Evolutionary conservation across 2,329 filamentous ascomycete genomes (phyloP).

Genomic region (Cytospora paraplurivora): DNA sequence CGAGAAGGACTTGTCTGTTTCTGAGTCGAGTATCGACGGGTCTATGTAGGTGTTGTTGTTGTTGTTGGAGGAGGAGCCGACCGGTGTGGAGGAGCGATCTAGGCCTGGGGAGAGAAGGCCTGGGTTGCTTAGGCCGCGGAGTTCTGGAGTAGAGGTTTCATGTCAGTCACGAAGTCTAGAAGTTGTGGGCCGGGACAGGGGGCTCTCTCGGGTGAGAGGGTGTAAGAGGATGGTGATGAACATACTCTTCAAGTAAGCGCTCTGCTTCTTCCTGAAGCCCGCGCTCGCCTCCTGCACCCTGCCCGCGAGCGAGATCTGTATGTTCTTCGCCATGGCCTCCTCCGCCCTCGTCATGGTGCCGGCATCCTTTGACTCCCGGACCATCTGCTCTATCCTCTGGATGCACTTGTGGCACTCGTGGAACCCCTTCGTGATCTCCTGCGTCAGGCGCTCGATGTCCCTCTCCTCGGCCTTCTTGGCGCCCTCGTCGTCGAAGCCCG

Average conservation of each 20-base stretch:
- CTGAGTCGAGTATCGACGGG: constrained; percentile 87
- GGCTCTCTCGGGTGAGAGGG: no score
- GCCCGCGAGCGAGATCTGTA: constrained; percentile 86
- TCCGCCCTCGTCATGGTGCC: constrained; percentile 78
- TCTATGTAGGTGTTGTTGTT: constrained; percentile 69
- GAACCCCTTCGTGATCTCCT: constrained; percentile 85
- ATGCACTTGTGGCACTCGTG: constrained; percentile 89
- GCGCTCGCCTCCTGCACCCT: constrained; percentile 91
- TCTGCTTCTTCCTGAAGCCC: constrained; percentile 94
- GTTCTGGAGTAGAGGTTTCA: constrained; percentile 54
- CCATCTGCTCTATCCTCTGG: constrained; percentile 83
- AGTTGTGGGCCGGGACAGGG: no score
- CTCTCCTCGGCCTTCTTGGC: constrained; percentile 83
- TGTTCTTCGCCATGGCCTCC: constrained; percentile 93
- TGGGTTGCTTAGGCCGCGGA: constrained; percentile 69
- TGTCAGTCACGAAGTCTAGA: constrained; percentile 2
- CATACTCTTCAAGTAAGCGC: constrained; percentile 89
- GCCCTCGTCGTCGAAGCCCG: constrained; percentile 94
- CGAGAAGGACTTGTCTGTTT: constrained; percentile 89
- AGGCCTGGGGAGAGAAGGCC: constrained; percentile 48
- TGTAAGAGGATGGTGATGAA: neutral
- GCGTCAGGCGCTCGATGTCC: constrained; percentile 88
- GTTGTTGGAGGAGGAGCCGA: constrained; percentile 42
- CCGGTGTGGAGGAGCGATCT: constrained; percentile 57
- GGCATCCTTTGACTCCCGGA: constrained; percentile 74